Base-by-base conservation (phyloP, 169 alveolate species). In the Sarcocystis neurona region DNA sequence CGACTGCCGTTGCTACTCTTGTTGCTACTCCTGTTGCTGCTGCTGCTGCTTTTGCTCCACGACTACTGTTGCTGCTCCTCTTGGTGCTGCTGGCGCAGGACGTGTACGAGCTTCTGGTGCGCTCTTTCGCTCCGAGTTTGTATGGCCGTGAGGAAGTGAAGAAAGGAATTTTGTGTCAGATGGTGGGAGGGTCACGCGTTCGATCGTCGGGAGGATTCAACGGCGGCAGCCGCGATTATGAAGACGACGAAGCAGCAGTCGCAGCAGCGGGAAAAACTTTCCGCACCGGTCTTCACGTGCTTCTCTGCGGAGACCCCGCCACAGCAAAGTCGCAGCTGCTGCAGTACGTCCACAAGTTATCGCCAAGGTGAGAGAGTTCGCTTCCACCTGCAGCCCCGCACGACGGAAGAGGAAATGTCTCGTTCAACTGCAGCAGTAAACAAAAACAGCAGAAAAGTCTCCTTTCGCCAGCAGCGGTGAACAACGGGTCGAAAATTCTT, bases 291-390 rank as follows among this genome's bases (percentile, higher is more conserved):
- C 96, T 99, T 66, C 98, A 99, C 94, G 95, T 98, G 43, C 94
- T 99, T 85, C 94, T 99, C 37, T 98, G 99, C 80, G 99, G 99
- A 50, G 99, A 99, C 92, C 99, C 99, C 5, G 97, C 99, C 5
- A 98, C 99, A 34, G 99, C 99, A 47, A 99, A 99, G 95, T 98
- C 99, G 44, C 99, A 99, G 92, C 94, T 99, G 82, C 94, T 99
- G 75, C 98, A 98, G 94, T 98, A 56, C 44, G 87, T 85, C 18
- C 72, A 78, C 84, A 53, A 77, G 30, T 39, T 90, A 6, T 80
- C 91, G 2, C 88, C 85, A 23, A 48, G 93, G 85, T 89, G 46
- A 1, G 66, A n/a, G n/a, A n/a, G n/a, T n/a, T n/a, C n/a, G n/a
- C n/a, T n/a, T n/a, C n/a, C n/a, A n/a, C n/a, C n/a, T n/a, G n/a